phyloP scores from a whole-genome alignment of 1,284 basidiomycete genomes.

The Tetrapyrgos nigripes region DNA sequence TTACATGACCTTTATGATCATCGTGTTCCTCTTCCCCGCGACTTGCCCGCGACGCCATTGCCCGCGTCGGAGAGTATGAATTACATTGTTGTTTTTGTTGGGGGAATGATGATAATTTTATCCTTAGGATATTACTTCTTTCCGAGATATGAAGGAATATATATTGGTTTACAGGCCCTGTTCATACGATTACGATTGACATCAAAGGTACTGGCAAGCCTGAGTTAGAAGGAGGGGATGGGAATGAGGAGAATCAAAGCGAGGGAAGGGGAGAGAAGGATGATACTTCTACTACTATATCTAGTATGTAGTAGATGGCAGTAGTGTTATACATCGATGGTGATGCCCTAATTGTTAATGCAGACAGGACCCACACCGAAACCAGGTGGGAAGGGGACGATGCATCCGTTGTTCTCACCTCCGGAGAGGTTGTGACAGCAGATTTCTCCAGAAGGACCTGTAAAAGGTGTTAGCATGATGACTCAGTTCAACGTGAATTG shows the following conservation, averaged over 20 bases:
- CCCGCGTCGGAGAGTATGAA: conserved; percentile 23
- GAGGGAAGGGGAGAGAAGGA: too few species aligned
- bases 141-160: conserved; percentile 20
- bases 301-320: background rate
- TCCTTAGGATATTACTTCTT: conserved; percentile 19
- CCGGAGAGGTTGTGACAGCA: background rate
- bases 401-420: background rate
- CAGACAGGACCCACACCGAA: background rate
- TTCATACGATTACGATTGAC: conserved; percentile 17
- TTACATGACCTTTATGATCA: conserved; percentile 30
- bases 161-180: conserved; percentile 27
- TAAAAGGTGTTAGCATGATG: background rate
- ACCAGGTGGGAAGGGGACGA: background rate
- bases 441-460: background rate
- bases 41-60: conserved; percentile 16
- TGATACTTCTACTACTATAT: background rate
- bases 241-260: too few species aligned
- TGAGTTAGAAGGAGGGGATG: conserved; percentile 3
- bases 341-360: background rate
- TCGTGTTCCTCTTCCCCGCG: conserved; percentile 31
- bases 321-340: background rate
- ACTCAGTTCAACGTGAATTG: background rate
- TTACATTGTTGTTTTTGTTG: conserved; percentile 19
- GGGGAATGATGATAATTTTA: conserved; percentile 4
- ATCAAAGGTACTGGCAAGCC: too few species aligned